Conservation (phyloP, 441 rosid species). For the Omphalea diandra region DNA sequence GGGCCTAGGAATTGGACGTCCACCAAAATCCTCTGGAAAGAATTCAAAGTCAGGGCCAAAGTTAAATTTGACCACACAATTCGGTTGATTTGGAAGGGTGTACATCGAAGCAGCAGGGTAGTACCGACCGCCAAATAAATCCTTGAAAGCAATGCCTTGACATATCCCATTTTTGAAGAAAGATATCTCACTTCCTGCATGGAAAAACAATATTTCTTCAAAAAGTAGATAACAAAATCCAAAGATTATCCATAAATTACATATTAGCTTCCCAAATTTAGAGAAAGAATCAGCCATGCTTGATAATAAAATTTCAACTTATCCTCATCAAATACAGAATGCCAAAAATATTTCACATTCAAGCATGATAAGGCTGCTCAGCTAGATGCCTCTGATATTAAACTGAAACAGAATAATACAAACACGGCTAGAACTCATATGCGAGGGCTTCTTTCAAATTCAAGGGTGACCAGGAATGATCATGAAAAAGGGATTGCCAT, state of each 20-base stretch:
- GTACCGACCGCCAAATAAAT: constrained; percentile 80
- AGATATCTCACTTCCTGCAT: constrained; percentile 92
- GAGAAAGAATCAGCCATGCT: constrained; percentile 4
- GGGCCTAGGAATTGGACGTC: constrained; percentile 67
- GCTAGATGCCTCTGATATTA: neutral
- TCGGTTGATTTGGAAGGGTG: constrained; percentile 90
- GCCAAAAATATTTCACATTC: neutral
- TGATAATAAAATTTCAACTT: constrained; percentile 1
- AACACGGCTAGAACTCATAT: neutral
- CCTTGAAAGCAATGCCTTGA: constrained; percentile 92
- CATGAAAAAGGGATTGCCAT: neutral
- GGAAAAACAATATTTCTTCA: constrained; percentile 12
- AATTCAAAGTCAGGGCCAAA: constrained; percentile 86
- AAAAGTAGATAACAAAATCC: constrained; percentile 14
- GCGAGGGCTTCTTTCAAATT: neutral
- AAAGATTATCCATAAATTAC: neutral
- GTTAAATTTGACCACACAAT: constrained; percentile 84
- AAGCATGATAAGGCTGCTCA: neutral
- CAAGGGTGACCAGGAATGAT: neutral
- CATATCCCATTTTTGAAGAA: constrained; percentile 87
- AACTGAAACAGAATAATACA: neutral
- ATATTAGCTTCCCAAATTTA: neutral
- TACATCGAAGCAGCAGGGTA: constrained; percentile 99
- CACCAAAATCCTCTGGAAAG: constrained; percentile 72
- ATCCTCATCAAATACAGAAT: neutral